A percentile compares a stretch with the other conserved stretches of the same genome.
Conservation (phyloP, 139 green algal species). For the Chlorella sorokiniana region DNA sequence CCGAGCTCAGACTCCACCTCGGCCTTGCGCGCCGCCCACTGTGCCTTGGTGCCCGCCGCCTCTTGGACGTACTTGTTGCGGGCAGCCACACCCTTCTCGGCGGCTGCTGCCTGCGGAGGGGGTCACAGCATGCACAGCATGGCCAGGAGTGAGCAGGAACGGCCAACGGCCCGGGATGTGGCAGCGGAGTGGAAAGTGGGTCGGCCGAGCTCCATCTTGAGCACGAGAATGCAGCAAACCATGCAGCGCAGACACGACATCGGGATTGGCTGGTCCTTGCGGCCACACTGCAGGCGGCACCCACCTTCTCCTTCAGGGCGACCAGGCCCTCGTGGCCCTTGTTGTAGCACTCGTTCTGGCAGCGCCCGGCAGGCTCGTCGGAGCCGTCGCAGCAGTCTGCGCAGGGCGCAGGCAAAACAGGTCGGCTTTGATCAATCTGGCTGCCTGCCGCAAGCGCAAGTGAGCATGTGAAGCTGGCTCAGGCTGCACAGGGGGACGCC, state of each 20-base stretch:
- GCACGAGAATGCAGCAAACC: too few species aligned
- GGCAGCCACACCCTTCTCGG: conserved; percentile 24
- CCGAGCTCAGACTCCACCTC: conserved; percentile 31
- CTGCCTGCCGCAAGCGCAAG: not conserved
- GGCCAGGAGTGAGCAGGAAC: not conserved
- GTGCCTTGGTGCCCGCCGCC: conserved; percentile 15
- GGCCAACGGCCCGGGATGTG: too few species aligned
- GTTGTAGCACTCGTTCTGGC: conserved; percentile 80
- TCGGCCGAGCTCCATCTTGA: too few species aligned
- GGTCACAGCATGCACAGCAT: not conserved
- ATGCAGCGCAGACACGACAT: too few species aligned
- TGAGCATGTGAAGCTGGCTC: not conserved
- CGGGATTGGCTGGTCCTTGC: too few species aligned
- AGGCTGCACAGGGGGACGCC: not conserved
- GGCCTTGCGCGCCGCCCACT: conserved; percentile 28
- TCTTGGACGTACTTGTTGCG: conserved; percentile 44
- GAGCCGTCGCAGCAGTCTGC: conserved; percentile 93
- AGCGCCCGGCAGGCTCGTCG: conserved; percentile 78
- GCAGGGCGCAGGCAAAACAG: not conserved
- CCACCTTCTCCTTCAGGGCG: conserved; percentile 43
- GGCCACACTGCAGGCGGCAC: not conserved
- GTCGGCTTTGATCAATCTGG: not conserved
- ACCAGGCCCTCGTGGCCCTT: conserved; percentile 55
- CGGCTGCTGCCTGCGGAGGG: not conserved
- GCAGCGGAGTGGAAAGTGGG: too few species aligned